phyloP scores from a whole-genome alignment of 345 rosid genomes.

The Brassica incana region DNA sequence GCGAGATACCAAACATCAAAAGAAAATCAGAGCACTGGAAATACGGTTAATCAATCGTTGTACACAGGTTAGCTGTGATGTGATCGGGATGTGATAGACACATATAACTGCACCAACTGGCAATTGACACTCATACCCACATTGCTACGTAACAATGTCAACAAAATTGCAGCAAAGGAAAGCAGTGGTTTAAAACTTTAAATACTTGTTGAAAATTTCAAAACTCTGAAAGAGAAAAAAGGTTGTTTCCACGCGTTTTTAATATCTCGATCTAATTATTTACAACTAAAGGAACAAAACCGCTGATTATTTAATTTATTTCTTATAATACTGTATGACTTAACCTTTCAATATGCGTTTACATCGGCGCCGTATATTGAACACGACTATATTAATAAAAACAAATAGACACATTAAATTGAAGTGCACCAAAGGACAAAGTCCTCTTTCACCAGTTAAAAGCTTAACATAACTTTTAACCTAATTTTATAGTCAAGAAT shows the following conservation, averaged over 20 bases:
- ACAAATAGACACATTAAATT: conserved; percentile 1
- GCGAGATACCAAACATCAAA: not conserved
- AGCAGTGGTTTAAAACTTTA: not conserved
- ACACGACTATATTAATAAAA: conserved; percentile 11
- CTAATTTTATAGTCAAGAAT: not conserved
- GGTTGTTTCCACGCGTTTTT: not conserved
- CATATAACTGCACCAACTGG: not conserved
- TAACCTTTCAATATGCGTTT: conserved; percentile 1
- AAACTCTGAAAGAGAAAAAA: not conserved
- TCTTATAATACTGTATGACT: not conserved
- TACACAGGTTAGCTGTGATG: not conserved
- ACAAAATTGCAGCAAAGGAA: not conserved
- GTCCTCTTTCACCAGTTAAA: conserved; percentile 27
- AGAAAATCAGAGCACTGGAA: not conserved
- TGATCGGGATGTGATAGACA: not conserved
- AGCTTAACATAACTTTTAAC: not conserved
- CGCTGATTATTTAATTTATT: not conserved
- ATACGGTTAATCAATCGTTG: not conserved
- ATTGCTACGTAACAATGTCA: not conserved
- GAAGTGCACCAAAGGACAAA: conserved; percentile 28
- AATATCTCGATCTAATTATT: not conserved
- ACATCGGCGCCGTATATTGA: conserved; percentile 33
- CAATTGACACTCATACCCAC: not conserved
- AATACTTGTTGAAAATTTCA: not conserved
- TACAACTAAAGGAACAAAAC: not conserved